Percentiles rank a stretch among this genome's conserved stretches.
Conservation (phyloP, 257 asterid species). For the Solanum lycopersicoides region DNA sequence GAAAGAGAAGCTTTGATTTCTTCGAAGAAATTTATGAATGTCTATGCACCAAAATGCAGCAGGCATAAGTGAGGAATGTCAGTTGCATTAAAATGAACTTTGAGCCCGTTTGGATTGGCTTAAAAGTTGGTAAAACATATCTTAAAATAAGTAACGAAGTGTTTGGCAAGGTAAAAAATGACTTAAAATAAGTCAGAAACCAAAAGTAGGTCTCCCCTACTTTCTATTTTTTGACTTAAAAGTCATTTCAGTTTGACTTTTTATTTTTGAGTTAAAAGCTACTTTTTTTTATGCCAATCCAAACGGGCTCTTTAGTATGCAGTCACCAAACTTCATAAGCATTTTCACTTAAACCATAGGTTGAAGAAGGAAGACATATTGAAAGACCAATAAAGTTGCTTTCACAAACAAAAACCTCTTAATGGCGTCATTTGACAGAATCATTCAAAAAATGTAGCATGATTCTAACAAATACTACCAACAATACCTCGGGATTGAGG, state of each 20-base stretch:
- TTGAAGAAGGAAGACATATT: background rate
- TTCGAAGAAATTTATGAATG: background rate
- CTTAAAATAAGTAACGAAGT: no score
- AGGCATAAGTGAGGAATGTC: background rate
- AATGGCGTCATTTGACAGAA: background rate
- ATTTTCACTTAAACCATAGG: background rate
- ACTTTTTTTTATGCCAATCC: no score
- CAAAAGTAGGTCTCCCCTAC: no score
- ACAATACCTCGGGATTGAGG: constrained; percentile 83
- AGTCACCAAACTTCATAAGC: background rate
- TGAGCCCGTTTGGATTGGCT: no score
- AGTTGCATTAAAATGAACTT: background rate
- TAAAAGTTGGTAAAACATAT: no score
- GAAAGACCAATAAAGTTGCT: background rate
- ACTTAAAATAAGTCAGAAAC: no score
- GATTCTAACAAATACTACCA: background rate
- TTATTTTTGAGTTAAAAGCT: no score
- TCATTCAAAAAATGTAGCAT: background rate
- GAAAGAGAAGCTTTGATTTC: background rate
- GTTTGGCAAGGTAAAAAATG: no score
- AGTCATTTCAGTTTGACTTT: no score
- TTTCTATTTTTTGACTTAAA: no score
- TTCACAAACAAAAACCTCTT: background rate
- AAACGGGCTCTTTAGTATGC: background rate
- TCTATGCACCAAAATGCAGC: background rate